These are phyloP conservation scores for Eucalyptus sp. DNA, from an alignment of 345 rosid species.

Conservation along the genomic window DNA sequence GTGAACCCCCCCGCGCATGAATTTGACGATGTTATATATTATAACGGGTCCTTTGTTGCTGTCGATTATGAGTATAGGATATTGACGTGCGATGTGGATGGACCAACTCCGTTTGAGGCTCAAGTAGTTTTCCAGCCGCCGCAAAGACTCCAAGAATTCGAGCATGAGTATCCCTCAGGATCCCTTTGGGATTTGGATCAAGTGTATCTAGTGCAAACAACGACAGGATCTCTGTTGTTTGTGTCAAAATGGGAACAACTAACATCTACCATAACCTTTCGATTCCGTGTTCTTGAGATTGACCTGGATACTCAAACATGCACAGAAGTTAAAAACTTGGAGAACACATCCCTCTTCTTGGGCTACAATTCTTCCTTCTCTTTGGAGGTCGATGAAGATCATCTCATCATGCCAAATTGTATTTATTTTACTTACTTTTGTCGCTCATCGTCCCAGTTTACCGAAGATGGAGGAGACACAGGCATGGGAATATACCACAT, in stretches of 20 bases:
- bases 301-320: neutral
- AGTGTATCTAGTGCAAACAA: neutral
- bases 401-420: neutral
- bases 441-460: neutral
- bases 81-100: neutral
- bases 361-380: neutral
- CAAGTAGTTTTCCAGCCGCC: neutral
- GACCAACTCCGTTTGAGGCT: neutral
- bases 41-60: neutral
- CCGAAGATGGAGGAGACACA: neutral
- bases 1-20: neutral
- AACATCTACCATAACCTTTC: neutral
- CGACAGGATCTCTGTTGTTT: neutral
- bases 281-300: neutral
- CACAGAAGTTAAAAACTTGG: neutral
- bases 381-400: neutral
- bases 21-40: neutral
- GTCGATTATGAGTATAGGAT: neutral
- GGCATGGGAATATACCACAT: neutral
- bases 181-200: neutral
- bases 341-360: neutral
- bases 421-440: neutral
- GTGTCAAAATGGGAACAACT: neutral
- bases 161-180: neutral
- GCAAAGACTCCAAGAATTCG: neutral